These are phyloP conservation scores for Adansonia gregorii DNA, from an alignment of 441 rosid species.

Conservation along the genomic window DNA sequence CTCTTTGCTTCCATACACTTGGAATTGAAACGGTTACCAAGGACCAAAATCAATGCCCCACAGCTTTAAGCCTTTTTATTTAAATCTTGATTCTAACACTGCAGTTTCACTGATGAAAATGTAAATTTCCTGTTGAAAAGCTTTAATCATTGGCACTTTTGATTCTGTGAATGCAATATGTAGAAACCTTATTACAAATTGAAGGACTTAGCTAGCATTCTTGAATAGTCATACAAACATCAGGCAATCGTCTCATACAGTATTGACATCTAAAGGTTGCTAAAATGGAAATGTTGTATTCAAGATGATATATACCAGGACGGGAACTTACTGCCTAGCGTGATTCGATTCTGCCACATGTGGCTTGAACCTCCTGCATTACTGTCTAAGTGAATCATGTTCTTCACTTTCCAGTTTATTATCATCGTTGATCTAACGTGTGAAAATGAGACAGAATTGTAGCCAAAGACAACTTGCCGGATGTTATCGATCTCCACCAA, in stretches of 20 bases:
- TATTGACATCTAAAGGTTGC: neutral
- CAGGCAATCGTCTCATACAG: neutral
- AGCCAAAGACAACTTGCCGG: slow-evolving; percentile 54
- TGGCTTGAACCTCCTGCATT: neutral
- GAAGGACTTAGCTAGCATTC: neutral
- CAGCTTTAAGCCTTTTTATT: neutral
- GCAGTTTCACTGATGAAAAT: too few relatives aligned
- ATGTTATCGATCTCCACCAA: neutral
- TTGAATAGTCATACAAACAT: neutral
- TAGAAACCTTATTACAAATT: neutral
- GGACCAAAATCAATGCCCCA: neutral
- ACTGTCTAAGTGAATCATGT: neutral
- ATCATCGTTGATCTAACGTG: slow-evolving; percentile 44
- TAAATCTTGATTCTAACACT: too few relatives aligned
- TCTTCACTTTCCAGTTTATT: slow-evolving; percentile 1
- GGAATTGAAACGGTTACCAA: neutral
- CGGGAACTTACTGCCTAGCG: neutral
- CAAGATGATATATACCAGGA: neutral
- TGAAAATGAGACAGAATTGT: slow-evolving; percentile 36
- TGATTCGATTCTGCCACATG: neutral
- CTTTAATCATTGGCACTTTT: neutral
- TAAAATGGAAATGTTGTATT: neutral
- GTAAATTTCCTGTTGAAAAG: too few relatives aligned
- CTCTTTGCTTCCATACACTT: neutral
- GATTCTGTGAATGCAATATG: neutral